Percentiles rank a stretch among this genome's conserved stretches.
Conservation (phyloP, 192 early-diverging fungal genomes). For the Coemansia sp. region DNA sequence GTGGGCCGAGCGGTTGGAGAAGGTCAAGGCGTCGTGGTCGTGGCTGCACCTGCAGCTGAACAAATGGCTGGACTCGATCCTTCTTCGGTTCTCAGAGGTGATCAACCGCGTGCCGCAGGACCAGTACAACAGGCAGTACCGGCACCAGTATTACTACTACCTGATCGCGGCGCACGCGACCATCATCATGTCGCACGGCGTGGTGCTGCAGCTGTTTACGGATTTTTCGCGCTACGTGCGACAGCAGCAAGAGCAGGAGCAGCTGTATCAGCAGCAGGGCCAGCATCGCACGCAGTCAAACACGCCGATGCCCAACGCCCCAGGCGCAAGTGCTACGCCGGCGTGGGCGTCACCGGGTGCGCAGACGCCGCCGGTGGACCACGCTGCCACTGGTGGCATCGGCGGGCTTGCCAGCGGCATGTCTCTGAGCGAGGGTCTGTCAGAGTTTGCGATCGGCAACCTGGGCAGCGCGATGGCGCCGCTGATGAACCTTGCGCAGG, state of each 20-base stretch:
- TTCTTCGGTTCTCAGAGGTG: conserved; percentile 49
- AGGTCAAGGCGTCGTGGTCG: conserved; percentile 52
- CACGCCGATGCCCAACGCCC: conserved; percentile 1
- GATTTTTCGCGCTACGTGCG: conserved; percentile 44
- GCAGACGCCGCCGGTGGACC: conserved; percentile 16
- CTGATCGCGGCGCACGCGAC: conserved; percentile 52
- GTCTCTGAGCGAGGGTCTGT: conserved; percentile 48
- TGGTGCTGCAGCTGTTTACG: conserved; percentile 44
- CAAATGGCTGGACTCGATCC: conserved; percentile 54
- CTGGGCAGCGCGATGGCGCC: conserved; percentile 47
- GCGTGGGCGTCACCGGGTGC: conserved; percentile 15
- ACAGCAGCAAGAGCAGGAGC: conserved; percentile 26
- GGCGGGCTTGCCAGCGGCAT: conserved; percentile 3
- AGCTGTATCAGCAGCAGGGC: conserved; percentile 9
- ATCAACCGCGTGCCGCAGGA: conserved; percentile 43
- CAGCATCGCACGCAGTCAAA: conserved; percentile 1
- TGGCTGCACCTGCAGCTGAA: conserved; percentile 56
- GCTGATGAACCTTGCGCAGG: conserved; percentile 41
- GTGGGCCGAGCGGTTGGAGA: conserved; percentile 46
- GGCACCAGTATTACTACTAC: conserved; percentile 57
- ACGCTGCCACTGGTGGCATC: neutral
- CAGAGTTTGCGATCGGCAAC: conserved; percentile 50
- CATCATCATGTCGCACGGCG: conserved; percentile 55
- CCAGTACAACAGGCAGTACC: conserved; percentile 49
- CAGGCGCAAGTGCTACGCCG: neutral